Percentiles rank a stretch among this genome's conserved stretches.
Conservation (phyloP, 202 grass and related monocot genomes). For the Setaria viridis region DNA sequence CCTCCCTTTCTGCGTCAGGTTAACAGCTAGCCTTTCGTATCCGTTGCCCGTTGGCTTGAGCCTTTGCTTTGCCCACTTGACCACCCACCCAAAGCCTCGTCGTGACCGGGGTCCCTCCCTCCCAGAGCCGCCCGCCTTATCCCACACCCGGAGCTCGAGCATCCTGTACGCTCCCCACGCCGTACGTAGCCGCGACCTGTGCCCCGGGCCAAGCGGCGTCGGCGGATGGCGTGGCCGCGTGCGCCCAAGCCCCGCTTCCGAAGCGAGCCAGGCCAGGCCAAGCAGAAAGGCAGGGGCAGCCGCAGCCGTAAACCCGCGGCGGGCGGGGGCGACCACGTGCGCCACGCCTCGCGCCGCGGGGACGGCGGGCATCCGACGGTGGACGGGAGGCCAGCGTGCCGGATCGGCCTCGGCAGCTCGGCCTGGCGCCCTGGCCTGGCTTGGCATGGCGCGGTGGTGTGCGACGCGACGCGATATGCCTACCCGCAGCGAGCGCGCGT, state of each 20-base stretch:
- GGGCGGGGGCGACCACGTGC: constrained; percentile 49
- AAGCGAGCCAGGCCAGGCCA: neutral
- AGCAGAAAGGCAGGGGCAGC: neutral
- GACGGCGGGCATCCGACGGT: neutral
- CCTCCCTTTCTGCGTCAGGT: neutral
- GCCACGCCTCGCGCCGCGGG: constrained; percentile 41
- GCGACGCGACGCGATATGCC: constrained; percentile 1
- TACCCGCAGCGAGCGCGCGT: neutral
- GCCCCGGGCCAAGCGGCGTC: neutral
- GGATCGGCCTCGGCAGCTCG: constrained; percentile 9
- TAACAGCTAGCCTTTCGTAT: neutral
- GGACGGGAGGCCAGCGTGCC: constrained; percentile 33
- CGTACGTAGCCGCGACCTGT: too few relatives aligned
- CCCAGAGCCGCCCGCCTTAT: neutral
- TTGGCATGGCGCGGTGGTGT: constrained; percentile 34
- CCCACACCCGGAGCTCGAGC: neutral
- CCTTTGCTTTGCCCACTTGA: neutral
- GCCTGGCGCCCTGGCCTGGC: neutral
- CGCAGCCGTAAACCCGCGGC: constrained; percentile 25
- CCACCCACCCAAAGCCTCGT: neutral
- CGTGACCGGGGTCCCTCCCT: too few relatives aligned
- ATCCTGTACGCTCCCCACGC: neutral
- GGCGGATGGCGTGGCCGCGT: neutral
- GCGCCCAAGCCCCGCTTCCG: neutral
- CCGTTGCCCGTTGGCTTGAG: neutral